Conservation (phyloP, 73 alveolate genomes). For the Breviolum minutum region DNA sequence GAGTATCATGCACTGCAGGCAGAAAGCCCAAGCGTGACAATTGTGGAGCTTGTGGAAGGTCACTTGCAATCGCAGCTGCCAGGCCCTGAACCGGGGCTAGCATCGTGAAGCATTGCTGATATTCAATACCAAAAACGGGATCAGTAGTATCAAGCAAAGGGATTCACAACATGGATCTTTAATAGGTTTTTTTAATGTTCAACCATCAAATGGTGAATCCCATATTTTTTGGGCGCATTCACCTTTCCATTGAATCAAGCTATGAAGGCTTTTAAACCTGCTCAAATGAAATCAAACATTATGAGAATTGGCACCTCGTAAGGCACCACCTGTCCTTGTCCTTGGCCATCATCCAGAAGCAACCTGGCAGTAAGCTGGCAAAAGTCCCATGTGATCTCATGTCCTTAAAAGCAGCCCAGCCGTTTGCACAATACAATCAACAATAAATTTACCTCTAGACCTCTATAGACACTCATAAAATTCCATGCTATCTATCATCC, state of each 20-base stretch:
- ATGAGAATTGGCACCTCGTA: neutral
- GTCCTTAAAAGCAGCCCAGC: too few relatives aligned
- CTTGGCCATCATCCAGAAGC: constrained; percentile 72
- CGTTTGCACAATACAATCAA: neutral
- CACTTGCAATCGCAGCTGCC: constrained; percentile 72
- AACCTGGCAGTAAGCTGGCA: neutral
- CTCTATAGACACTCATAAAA: neutral
- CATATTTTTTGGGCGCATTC: too few relatives aligned
- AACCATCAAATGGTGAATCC: too few relatives aligned
- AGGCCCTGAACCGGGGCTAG: constrained; percentile 47
- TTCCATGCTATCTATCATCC: too few relatives aligned
- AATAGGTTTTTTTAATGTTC: too few relatives aligned
- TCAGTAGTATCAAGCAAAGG: neutral
- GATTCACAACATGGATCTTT: neutral
- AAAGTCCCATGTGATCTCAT: too few relatives aligned
- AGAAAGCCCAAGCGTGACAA: constrained; percentile 15
- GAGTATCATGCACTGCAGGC: constrained; percentile 74
- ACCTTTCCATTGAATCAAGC: neutral
- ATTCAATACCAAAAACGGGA: too few relatives aligned
- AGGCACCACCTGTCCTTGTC: constrained; percentile 60
- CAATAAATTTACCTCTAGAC: neutral
- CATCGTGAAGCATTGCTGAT: neutral
- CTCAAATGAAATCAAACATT: too few relatives aligned
- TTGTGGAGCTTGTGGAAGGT: constrained; percentile 40
- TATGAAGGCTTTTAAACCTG: neutral